Base-by-base conservation (phyloP, 2,329 filamentous ascomycete genomes). In the Cladophialophora carrionii region DNA sequence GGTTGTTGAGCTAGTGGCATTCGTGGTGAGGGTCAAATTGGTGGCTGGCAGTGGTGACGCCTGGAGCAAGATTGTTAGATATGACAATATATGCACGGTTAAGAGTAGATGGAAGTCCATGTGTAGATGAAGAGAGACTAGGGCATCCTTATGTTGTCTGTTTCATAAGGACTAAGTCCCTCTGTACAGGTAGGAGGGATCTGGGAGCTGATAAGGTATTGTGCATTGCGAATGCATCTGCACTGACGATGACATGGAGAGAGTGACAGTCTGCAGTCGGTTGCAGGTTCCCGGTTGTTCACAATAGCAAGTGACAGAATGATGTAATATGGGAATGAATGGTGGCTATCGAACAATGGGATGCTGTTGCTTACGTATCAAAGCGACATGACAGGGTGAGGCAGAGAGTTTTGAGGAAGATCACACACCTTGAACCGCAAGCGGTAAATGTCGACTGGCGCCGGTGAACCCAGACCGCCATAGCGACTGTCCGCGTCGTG, bases 401-500 rank as follows among this genome's bases (percentile, higher is more conserved):
- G 48, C 56, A 60, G 57, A 20, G 37, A 54, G 8, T 52, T 26
- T 12, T 17, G 17, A 5, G 43, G 26, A 61, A 32, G n/a, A 32
- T 49, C 53, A 62, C 65, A 43, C 52, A 67, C 65, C 58, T 67
- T 62, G 59, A 67, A 65, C 46, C 54, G 55, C 24, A 67, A 43
- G 24, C 17, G 58, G 32, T 29, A 29, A 48, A 20, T 59, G 62
- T 67, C 65, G 20, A 49, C 46, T 20, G 12, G 7, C 20, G 52
- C 24, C 51, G 22, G 22, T 29, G 32, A 4, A 37, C 32, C 43
- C 52, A 34, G 31, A 48, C 26, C 9, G 54, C 41, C 22, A 46
- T 49, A 32, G 20, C 52, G 62, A 14, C 29, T 22, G 34, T 24
- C 41, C 29, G 22, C 26, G 7, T 48, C 54, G 37, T 57, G 51